These are phyloP conservation scores for Lumnitzera littorea DNA, from an alignment of 345 rosid species.

Conservation along the genomic window DNA sequence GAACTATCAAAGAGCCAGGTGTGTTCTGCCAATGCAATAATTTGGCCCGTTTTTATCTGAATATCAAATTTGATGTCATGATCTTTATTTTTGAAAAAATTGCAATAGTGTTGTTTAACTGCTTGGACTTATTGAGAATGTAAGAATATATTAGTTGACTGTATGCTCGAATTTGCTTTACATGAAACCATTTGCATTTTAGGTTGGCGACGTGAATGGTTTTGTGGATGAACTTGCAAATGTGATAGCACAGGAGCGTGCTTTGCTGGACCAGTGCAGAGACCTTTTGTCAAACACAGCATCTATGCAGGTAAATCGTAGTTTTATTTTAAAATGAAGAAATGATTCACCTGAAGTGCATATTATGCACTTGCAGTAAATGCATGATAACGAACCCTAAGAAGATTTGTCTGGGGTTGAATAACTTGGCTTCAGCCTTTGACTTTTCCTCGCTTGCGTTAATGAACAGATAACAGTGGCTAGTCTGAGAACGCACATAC, in stretches of 20 bases:
- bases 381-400: too few species aligned
- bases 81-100: not conserved
- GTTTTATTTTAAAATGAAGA: not conserved
- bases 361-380: not conserved
- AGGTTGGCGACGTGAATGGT: slow-evolving; percentile 50
- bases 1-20: not conserved
- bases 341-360: too few species aligned
- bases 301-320: slow-evolving; percentile 50
- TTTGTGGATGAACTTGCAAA: slow-evolving; percentile 46
- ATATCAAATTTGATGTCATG: not conserved
- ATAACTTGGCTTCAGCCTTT: not conserved
- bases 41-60: not conserved
- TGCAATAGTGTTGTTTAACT: not conserved
- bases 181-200: slow-evolving; percentile 2
- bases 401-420: too few species aligned
- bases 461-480: slow-evolving; percentile 56
- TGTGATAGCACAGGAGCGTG: slow-evolving; percentile 43
- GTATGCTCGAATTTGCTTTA: not conserved
- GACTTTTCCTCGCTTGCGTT: too few species aligned
- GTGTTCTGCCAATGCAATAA: too few species aligned
- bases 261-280: slow-evolving; percentile 46
- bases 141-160: too few species aligned
- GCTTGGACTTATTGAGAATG: not conserved
- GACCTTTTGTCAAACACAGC: slow-evolving; percentile 47
- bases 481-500: slow-evolving; percentile 51